A percentile compares a stretch with the other conserved stretches of the same genome.
These are phyloP conservation scores for Boletus rubroflammeus DNA, from an alignment of 768 basidiomycete genomes.

Conservation along the genomic window DNA sequence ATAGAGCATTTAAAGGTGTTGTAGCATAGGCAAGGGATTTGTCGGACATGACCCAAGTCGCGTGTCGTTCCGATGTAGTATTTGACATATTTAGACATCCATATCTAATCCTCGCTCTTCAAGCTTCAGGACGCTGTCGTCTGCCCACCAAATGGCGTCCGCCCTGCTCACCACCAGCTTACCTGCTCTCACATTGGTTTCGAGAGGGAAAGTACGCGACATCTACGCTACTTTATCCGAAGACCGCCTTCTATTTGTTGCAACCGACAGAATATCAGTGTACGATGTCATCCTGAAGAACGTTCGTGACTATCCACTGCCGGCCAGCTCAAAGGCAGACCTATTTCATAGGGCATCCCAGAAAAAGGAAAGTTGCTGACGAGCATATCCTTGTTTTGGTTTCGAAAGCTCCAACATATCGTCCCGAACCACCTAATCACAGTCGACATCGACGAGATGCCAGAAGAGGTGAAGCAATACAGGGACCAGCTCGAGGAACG, in stretches of 20 bases:
- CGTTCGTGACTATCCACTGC: constrained; percentile 46
- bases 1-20: constrained; percentile 10
- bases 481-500: constrained; percentile 76
- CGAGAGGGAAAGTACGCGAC: constrained; percentile 94
- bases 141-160: constrained; percentile 18
- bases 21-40: constrained; percentile 18
- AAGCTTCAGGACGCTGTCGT: not conserved
- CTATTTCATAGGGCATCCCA: constrained; percentile 73
- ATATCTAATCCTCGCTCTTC: not conserved
- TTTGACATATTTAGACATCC: constrained; percentile 1
- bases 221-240: constrained; percentile 77
- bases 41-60: constrained; percentile 2
- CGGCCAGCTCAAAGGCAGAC: not conserved
- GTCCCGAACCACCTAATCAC: constrained; percentile 91
- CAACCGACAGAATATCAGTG: constrained; percentile 93
- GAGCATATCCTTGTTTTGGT: constrained; percentile 93
- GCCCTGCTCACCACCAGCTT: constrained; percentile 56
- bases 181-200: constrained; percentile 63
- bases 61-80: constrained; percentile 16
- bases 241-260: constrained; percentile 83
- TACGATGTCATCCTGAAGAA: constrained; percentile 95
- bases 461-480: constrained; percentile 70
- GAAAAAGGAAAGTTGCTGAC: constrained; percentile 90
- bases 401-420: constrained; percentile 71
- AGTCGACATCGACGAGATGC: constrained; percentile 75